phyloP scores from a whole-genome alignment of 2,329 filamentous ascomycete genomes.

The Exophiala sp. region DNA sequence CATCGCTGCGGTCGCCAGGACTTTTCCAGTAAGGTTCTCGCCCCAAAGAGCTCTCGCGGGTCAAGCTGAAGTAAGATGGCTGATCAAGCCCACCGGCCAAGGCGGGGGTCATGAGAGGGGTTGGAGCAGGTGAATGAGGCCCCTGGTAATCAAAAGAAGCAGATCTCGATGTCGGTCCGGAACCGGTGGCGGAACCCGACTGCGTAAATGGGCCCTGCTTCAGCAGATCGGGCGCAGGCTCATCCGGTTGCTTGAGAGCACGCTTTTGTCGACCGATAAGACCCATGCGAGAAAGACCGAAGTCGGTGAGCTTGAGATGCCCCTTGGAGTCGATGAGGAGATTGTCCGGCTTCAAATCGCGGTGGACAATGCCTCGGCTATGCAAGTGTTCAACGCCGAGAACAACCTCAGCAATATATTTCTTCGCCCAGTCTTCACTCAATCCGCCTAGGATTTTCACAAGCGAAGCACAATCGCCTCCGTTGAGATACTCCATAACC shows the following conservation, averaged over 20 bases:
- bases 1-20: slow-evolving; percentile 84
- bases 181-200: slow-evolving; percentile 61
- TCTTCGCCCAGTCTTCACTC: slow-evolving; percentile 96
- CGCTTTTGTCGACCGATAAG: slow-evolving; percentile 93
- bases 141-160: slow-evolving; percentile 86
- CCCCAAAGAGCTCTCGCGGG: slow-evolving; percentile 50
- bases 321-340: slow-evolving; percentile 94
- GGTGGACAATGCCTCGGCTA: slow-evolving; percentile 88
- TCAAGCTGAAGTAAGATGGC: slow-evolving; percentile 88
- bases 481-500: slow-evolving; percentile 98
- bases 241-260: slow-evolving; percentile 68
- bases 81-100: slow-evolving; percentile 62
- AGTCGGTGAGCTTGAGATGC: slow-evolving; percentile 94
- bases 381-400: slow-evolving; percentile 96
- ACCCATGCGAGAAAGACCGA: slow-evolving; percentile 95
- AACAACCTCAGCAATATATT: slow-evolving; percentile 92
- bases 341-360: slow-evolving; percentile 95
- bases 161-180: slow-evolving; percentile 82
- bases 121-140: slow-evolving; percentile 68
- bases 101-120: slow-evolving; percentile 80
- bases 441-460: slow-evolving; percentile 90
- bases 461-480: slow-evolving; percentile 90
- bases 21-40: slow-evolving; percentile 61
- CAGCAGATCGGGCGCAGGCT: slow-evolving; percentile 84
- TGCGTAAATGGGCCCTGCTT: slow-evolving; percentile 81